Evolutionary conservation across 106 monocot genomes (phyloP), one percentile per base, ranked within the genome.

Genomic region (Dendrobium officinale): DNA sequence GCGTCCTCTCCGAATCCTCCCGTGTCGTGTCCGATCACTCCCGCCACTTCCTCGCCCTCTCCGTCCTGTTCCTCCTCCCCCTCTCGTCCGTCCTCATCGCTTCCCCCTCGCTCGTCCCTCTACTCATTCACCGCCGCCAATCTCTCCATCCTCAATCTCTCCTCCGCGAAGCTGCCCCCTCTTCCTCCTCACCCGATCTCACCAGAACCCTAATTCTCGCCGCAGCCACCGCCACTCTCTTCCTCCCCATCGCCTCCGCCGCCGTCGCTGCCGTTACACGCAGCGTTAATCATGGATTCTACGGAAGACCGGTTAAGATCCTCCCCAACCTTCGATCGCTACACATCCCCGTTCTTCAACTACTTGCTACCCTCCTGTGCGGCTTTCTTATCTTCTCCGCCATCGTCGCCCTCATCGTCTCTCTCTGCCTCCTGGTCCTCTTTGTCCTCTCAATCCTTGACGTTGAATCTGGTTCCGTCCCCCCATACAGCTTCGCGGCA

Each of bases 41-140:
- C 79, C 79, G 79, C 8, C 79, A 80, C 79, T 70, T 80, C 48
- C 68, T 70, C 79, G 79, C 68, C 29, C 70, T 80, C 22, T 70
- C 68, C 3, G 45, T 70, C 67, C 79, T 80, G 22, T 70, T 70
- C 47, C 67, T 80, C 49, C 68, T 70, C 48, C 68, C 79, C 3
- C 79, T 80, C 70, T 80, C 79, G 29, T 70, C 68, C 68, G 43
- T 64, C 24, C 43, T 79, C 19, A 41, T 79, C 42, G 48, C 79
- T 26, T 79, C 79, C 43, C 58, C 61, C 41, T 79, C 79, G 2
- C 61, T 79, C 43, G 43, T 79, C 42, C 79, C 42, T 44, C 64
- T 79, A 43, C 5, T 79, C 66, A 40, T 59, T 18, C 22, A 22
- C 79, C 59, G 0, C 43, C 66, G 22, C 79, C 43, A 33, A n/a